phyloP scores from a whole-genome alignment of 2,329 filamentous ascomycete genomes.

The Blastomyces emzantsi region DNA sequence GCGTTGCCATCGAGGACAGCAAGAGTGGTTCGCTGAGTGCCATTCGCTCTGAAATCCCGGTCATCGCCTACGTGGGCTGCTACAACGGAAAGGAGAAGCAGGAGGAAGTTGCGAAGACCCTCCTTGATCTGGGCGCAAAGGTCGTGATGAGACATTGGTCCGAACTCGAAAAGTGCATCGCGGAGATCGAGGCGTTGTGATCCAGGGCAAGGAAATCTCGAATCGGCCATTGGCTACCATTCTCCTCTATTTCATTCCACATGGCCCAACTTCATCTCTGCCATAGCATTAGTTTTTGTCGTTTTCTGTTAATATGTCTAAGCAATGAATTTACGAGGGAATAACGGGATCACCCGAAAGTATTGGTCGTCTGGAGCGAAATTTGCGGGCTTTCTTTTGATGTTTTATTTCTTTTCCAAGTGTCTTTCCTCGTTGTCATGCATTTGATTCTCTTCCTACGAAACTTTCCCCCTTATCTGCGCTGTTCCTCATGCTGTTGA shows the following conservation, averaged over 20 bases:
- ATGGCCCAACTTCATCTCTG: conserved; percentile 7
- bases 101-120: conserved; percentile 54
- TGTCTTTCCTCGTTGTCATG: neutral
- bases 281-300: conserved; percentile 9
- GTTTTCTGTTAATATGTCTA: conserved; percentile 11
- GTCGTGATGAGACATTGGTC: conserved; percentile 49
- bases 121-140: conserved; percentile 54
- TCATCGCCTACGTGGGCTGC: conserved; percentile 77
- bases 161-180: conserved; percentile 37
- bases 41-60: conserved; percentile 66
- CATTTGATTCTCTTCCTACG: neutral
- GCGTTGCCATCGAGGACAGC: conserved; percentile 78
- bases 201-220: neutral
- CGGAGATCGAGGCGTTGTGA: conserved; percentile 32
- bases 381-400: conserved; percentile 1
- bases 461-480: neutral
- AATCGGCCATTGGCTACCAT: neutral
- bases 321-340: conserved; percentile 22
- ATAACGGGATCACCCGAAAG: conserved; percentile 12
- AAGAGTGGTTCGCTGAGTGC: conserved; percentile 74
- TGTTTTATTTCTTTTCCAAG: neutral
- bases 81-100: conserved; percentile 54
- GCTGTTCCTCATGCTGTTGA: neutral
- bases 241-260: neutral
- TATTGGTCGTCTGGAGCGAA: conserved; percentile 21